Evolutionary conservation across 2,329 filamentous ascomycete species (phyloP).

Genomic region (Acephala macrosclerotiorum): DNA sequence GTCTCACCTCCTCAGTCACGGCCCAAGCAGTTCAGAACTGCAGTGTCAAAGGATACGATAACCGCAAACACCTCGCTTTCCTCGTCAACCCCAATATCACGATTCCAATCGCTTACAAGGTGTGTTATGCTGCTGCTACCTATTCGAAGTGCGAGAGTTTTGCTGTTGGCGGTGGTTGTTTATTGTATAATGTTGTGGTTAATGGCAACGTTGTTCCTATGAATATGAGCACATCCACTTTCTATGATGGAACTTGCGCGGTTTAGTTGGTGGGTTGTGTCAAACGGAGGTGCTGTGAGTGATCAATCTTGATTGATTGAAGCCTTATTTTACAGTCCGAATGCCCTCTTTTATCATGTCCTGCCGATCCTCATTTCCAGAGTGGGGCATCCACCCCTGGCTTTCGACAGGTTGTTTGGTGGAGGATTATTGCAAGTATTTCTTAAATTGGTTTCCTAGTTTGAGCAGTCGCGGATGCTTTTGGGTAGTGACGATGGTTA

Average conservation of each 20-base stretch:
- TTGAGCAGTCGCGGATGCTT: not conserved
- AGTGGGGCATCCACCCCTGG: no score
- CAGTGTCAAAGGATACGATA: constrained; percentile 19
- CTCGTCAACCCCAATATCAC: constrained; percentile 8
- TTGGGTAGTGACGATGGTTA: no score
- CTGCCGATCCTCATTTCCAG: no score
- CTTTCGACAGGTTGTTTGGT: no score
- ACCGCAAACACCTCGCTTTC: constrained; percentile 10
- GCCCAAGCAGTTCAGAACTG: constrained; percentile 8
- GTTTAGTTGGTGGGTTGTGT: not conserved
- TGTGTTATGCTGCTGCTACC: not conserved
- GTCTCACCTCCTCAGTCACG: not conserved
- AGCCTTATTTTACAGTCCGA: no score
- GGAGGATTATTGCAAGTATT: no score
- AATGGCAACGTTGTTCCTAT: constrained; percentile 3
- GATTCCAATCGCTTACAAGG: constrained; percentile 10
- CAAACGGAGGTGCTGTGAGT: not conserved
- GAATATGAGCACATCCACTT: constrained; percentile 6
- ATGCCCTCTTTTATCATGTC: no score
- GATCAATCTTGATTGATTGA: no score
- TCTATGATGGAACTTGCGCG: not conserved
- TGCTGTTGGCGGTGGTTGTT: constrained; percentile 10
- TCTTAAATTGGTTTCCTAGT: no score
- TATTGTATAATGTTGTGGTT: constrained; percentile 19
- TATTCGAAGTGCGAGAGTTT: constrained; percentile 6